phyloP scores from a whole-genome alignment of 169 alveolate species.

The Plasmodium chabaudi region DNA sequence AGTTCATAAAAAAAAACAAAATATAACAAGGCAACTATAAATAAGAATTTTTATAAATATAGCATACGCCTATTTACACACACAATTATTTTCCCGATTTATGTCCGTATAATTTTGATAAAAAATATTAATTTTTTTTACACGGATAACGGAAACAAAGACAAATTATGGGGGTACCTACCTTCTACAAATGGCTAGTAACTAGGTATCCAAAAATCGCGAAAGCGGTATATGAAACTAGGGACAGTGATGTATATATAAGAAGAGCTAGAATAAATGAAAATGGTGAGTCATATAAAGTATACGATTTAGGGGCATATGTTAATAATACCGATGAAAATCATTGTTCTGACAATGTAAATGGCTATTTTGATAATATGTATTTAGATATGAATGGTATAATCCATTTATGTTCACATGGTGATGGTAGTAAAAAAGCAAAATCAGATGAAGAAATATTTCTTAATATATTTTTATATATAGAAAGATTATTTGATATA shows the following conservation, averaged over 20 bases:
- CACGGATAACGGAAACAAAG: background rate
- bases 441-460: conserved; percentile 94
- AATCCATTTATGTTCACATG: conserved; percentile 98
- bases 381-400: conserved; percentile 99
- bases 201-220: conserved; percentile 96
- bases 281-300: conserved; percentile 76
- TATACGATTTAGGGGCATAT: conserved; percentile 82
- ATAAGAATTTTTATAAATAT: no score
- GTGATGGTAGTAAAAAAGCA: conserved; percentile 91
- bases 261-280: conserved; percentile 80
- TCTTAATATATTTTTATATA: conserved; percentile 92
- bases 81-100: no score
- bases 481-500: conserved; percentile 94
- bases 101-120: no score
- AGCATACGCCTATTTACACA: no score
- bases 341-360: conserved; percentile 82
- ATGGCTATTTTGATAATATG: conserved; percentile 96
- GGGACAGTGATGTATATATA: conserved; percentile 83
- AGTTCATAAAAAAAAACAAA: no score
- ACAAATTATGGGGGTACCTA: conserved; percentile 98
- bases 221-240: conserved; percentile 84
- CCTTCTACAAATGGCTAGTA: conserved; percentile 97
- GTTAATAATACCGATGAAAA: conserved; percentile 71
- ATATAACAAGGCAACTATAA: no score
- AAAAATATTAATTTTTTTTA: background rate